phyloP scores from a whole-genome alignment of 108 stramenopile species.

The Skeletonema marinoi region DNA sequence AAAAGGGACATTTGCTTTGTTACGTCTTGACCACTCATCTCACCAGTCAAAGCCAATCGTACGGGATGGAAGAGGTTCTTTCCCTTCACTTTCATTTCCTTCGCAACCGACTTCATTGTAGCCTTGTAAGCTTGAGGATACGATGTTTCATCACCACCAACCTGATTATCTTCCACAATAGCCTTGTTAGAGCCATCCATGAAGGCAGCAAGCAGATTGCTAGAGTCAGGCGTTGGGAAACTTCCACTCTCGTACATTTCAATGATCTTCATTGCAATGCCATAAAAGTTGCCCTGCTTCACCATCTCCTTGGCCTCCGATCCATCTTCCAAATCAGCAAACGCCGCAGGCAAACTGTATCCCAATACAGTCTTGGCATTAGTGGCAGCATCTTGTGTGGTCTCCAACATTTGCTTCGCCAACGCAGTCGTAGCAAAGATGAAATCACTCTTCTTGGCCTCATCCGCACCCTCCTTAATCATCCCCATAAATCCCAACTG shows the following conservation, averaged over 20 bases:
- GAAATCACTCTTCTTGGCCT: constrained; percentile 51
- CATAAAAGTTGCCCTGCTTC: constrained; percentile 80
- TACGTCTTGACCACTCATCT: constrained; percentile 97
- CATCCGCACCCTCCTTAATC: constrained; percentile 55
- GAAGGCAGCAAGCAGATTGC: constrained; percentile 68
- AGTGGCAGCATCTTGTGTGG: constrained; percentile 81
- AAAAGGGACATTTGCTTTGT: constrained; percentile 91
- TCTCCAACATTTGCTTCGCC: constrained; percentile 92
- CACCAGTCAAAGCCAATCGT: constrained; percentile 91
- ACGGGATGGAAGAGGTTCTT: constrained; percentile 95
- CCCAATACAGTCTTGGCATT: constrained; percentile 83
- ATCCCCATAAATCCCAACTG: constrained; percentile 64
- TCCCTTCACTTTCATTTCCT: constrained; percentile 86
- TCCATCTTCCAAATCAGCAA: constrained; percentile 64
- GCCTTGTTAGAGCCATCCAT: constrained; percentile 69
- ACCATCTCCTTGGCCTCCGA: constrained; percentile 81
- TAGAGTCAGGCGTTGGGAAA: constrained; percentile 64
- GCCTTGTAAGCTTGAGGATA: constrained; percentile 69
- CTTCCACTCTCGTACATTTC: constrained; percentile 54
- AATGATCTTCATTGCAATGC: constrained; percentile 55
- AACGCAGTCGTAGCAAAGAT: constrained; percentile 78
- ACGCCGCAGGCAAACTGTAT: constrained; percentile 75
- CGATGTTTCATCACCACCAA: constrained; percentile 65
- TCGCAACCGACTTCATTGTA: constrained; percentile 85
- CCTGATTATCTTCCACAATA: constrained; percentile 70